Base-by-base conservation (phyloP, 2,329 filamentous ascomycete genomes). In the Talaromyces verruculosus region DNA sequence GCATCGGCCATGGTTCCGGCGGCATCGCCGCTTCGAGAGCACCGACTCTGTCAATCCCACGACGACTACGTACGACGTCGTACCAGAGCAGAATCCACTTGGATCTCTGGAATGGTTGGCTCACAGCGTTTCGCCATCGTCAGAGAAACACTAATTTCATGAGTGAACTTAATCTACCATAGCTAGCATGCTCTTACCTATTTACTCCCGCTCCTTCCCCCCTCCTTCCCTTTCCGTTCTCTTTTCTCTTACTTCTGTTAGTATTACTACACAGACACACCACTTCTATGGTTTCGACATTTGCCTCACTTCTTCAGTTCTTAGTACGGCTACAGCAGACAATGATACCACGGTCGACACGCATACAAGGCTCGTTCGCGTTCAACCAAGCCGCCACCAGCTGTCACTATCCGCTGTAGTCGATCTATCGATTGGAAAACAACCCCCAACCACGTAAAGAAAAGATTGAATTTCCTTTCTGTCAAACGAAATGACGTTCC, bases 401-500 rank as follows among this genome's bases (percentile, higher is more conserved):
- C 55, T 35, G 49, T 25, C 37, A 13, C 28, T 45, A 33, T 22
- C 37, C 33, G 30, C 47, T 61, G 25, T 64, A 64, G 41, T 49
- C 53, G 51, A 22, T 3, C n/a, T 22, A 15, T 19, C 53, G 22
- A 37, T 37, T 7, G 17, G 28, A 55, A 33, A 28, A 4, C 15
- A 19, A 2, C 11, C 47, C 25, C n/a, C 19, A 33, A 55, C 17
- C 33, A 58, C 30, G n/a, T 1, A 6, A 59, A 10, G 17, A 2
- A 58, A 39, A 39, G 19, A 39, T 37, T 8, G 37, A 25, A 10
- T 6, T n/a, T 25, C 28, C 7, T 10, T 25, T 19, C 28, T 17
- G 4, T 53, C 37, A 28, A 6, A 13, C 33, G 30, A 41, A 43
- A 80, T 80, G 78, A 72, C 74, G 51, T 72, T 80, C 65, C 77